Evolutionary conservation across 2,329 filamentous ascomycete species (phyloP).

Genomic region (Ceratocystis cacaofunesta): DNA sequence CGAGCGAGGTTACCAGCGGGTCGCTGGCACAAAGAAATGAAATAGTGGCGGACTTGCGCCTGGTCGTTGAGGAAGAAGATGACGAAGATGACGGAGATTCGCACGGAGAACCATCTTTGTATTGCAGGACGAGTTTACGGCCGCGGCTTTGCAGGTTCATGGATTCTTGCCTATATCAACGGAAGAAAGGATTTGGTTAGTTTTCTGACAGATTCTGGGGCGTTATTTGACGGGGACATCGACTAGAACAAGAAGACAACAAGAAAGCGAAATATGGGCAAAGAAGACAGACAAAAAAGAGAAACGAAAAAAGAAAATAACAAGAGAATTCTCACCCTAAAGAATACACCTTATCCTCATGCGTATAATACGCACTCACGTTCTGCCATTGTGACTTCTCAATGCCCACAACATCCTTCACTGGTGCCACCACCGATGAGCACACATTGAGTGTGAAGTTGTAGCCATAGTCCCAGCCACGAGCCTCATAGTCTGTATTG

Average conservation of each 20-base stretch:
- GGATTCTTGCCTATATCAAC: conserved; percentile 35
- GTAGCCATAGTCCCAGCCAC: conserved; percentile 60
- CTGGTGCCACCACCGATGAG: conserved; percentile 53
- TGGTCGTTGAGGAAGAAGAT: conserved; percentile 17
- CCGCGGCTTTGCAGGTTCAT: conserved; percentile 44
- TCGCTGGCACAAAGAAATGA: conserved; percentile 88
- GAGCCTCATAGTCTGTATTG: conserved; percentile 44
- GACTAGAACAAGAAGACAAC: not conserved
- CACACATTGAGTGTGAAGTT: conserved; percentile 82
- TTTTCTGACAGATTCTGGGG: not conserved
- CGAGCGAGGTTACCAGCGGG: conserved; percentile 49
- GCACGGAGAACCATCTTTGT: conserved; percentile 63
- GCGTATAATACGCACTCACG: conserved; percentile 63
- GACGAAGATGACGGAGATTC: conserved; percentile 24
- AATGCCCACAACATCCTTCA: conserved; percentile 49
- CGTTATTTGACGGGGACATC: not conserved
- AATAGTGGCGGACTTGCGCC: conserved; percentile 69
- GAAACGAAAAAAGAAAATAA: conserved; percentile 11
- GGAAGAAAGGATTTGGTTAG: not conserved
- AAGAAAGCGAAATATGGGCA: not conserved
- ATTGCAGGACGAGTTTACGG: conserved; percentile 62
- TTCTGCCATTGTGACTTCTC: conserved; percentile 50
- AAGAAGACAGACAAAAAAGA: conserved; percentile 21
- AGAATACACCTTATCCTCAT: conserved; percentile 52
- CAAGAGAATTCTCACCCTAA: conserved; percentile 44